Evolutionary conservation across 129 eudicot species (phyloP), one percentile per base, ranked within the genome.

Genomic region (Solidago caesia): DNA sequence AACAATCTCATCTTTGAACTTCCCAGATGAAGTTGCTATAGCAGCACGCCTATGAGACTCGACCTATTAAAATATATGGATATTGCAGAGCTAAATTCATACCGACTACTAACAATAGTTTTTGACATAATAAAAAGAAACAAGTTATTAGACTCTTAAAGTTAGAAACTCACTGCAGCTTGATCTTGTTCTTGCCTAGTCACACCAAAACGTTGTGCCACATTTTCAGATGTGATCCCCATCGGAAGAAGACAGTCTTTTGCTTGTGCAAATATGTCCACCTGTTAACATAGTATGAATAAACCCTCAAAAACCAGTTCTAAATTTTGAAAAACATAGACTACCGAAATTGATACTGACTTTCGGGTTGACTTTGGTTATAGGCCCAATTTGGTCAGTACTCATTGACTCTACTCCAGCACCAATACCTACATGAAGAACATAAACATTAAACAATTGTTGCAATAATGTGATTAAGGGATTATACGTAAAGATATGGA

Each of bases 141-240:
- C 5, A 47, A 63, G 6, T 59, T 58, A 51, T 7, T 61, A 26
- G 79, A 49, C 15, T 74, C 4, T 68, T 60, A 27, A 16, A 58
- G 45, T 70, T 57, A 63, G 66, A 68, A 71, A 86, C 90, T 83
- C 46, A 88, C 94, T 1, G 94, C 94, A 41, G 90, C 94, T 73
- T 61, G 85, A 56, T 85, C 94, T 70, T 88, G 94, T 76, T 88
- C 94, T 83, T 83, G 75, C 73, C 90, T 79, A 53, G 88, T 85
- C 48, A 88, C 82, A 33, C 94, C 90, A 80, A 83, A 88, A 66
- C 88, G 90, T 4, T 81, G 77, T 46, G 90, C 86, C 49, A 88
- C 94, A 71, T 88, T 88, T 75, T 88, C 94, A 12, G 94, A 85
- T 68, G 94, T 88, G 55, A 88, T 75, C 26, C 94, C 94, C 94